Evolutionary conservation across 225 moss, liverwort and hornwort species (phyloP), one percentile per base, ranked within the genome.

Genomic region (Pseudoscleropodium purum): DNA sequence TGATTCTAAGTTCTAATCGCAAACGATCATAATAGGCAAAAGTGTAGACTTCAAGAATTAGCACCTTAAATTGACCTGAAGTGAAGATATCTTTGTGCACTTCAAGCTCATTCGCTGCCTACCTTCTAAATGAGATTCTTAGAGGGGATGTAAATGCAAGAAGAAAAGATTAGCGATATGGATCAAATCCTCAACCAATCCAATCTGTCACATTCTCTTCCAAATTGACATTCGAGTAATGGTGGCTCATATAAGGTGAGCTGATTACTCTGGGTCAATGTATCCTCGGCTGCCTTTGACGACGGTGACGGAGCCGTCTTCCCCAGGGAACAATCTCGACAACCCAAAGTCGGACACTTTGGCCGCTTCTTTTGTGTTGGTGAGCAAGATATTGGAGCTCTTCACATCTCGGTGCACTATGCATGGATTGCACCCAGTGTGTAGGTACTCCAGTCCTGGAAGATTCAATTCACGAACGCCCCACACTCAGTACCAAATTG

Each of bases 401-500:
- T 96, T 96, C 41, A 95, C 90, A 78, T 95, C 95, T 41, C 92
- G 92, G 87, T 95, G 95, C 51, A 95, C 95, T 6, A 95, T 93
- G 87, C 78, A 68, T 18, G 63, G 83, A 31, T 45, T 83, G 89
- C 91, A 91, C 37, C 78, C 86, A 15, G 57, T 63, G 86, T 95
- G 96, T 6, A 95, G 90, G 70, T 95, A 96, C 52, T 95, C 93
- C 41, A 95, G 64, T 27, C 95, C 95, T 96, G 90, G 20, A n/a
- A 39, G n/a, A 66, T 54, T 41, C 33, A 34, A 79, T 30, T 16
- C 86, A 51, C 29, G n/a, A 51, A 62, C 27, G 3, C 21, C 17
- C 33, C 79, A 15, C 41, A 33, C 37, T 86, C 36, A 75, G 27
- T 47, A 16, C 33, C 24, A 24, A 33, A 33, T 23, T 33, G 57